Conservation (phyloP, 2,329 filamentous ascomycete genomes). For the Sclerotinia nivalis region DNA sequence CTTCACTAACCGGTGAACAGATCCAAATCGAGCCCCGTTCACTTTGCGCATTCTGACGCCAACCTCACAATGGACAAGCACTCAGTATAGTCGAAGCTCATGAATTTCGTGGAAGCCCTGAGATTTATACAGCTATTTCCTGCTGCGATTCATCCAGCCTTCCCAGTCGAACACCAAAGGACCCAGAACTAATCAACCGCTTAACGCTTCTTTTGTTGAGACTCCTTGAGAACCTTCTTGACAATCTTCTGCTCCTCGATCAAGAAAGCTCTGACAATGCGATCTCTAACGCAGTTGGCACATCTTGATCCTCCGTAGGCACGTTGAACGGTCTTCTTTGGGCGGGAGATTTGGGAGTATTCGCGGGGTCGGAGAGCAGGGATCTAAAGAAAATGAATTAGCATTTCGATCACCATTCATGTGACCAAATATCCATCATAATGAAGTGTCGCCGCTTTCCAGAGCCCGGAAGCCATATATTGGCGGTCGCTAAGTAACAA, state of each 20-base stretch:
- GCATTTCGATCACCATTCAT: conserved; percentile 29
- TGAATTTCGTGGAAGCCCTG: conserved; percentile 38
- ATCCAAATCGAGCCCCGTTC: conserved; percentile 15
- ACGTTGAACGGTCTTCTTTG: conserved; percentile 99
- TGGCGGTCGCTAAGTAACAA: not conserved
- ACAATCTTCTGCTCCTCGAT: conserved; percentile 99
- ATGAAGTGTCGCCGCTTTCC: not conserved
- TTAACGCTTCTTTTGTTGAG: conserved; percentile 64
- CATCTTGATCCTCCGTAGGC: conserved; percentile 98
- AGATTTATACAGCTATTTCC: conserved; percentile 42
- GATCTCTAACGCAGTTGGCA: conserved; percentile 97
- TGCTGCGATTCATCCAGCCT: conserved; percentile 41
- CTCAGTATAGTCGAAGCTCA: conserved; percentile 34
- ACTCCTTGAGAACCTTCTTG: conserved; percentile 99
- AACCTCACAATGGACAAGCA: conserved; percentile 17
- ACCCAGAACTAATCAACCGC: conserved; percentile 35
- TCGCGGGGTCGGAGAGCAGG: conserved; percentile 97
- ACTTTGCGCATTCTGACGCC: conserved; percentile 14
- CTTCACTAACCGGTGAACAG: conserved; percentile 18
- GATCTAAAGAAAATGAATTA: conserved; percentile 56
- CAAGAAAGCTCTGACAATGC: conserved; percentile 96
- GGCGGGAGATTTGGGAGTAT: conserved; percentile 95
- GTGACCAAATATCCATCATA: not conserved
- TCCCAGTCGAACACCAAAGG: conserved; percentile 41
- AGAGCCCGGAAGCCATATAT: not conserved